phyloP scores from a whole-genome alignment of 2,329 filamentous ascomycete genomes.

The Trichoderma polysporum region DNA sequence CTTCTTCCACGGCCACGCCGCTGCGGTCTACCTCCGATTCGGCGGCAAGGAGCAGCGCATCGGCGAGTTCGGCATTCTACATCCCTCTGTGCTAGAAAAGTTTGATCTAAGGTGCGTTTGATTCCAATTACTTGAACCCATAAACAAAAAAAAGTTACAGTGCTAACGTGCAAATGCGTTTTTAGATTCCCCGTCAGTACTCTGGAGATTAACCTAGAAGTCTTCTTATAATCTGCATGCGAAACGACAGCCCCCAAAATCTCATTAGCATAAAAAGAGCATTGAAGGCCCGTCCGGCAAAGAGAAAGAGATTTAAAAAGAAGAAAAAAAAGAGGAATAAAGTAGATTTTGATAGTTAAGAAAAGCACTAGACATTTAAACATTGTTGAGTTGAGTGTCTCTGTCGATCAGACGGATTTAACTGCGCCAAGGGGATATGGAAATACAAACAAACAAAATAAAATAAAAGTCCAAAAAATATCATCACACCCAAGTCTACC shows the following conservation, averaged over 20 bases:
- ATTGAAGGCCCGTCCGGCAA: background rate
- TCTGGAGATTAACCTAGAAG: conserved; percentile 90
- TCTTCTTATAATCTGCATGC: conserved; percentile 67
- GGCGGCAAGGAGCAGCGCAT: conserved; percentile 73
- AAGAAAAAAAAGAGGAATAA: conserved; percentile 29
- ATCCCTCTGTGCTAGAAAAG: conserved; percentile 89
- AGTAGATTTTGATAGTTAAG: background rate
- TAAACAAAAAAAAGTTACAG: no score
- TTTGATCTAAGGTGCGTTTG: conserved; percentile 75
- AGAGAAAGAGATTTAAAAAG: background rate
- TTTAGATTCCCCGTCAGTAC: conserved; percentile 84
- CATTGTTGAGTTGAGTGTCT: background rate
- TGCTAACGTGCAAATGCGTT: background rate
- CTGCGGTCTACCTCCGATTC: conserved; percentile 76
- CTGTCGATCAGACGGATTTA: background rate
- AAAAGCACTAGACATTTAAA: background rate
- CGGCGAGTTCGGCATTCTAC: conserved; percentile 89
- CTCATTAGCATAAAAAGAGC: no score
- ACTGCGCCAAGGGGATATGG: background rate
- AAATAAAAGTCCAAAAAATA: background rate
- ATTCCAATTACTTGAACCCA: background rate
- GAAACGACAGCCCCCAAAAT: background rate
- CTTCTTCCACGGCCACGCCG: conserved; percentile 88
- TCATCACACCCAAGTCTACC: background rate
- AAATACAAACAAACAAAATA: background rate